Evolutionary conservation across 305 asterid species (phyloP).

Genomic region (Fraxinus baroniana): DNA sequence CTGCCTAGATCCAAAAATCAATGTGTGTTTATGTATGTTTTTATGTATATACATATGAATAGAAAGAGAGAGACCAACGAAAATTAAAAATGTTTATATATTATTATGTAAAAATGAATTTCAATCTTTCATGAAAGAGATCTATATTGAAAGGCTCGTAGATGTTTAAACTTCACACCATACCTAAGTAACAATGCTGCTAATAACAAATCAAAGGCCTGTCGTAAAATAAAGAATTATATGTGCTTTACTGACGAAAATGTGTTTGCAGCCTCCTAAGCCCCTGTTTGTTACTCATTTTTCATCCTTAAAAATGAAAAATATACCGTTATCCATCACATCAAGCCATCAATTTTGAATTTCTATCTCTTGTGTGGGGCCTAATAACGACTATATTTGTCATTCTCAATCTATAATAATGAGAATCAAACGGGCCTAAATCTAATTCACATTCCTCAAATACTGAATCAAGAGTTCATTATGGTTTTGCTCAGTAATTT

Average conservation of each 20-base stretch:
- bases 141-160: not conserved
- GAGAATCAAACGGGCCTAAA: no score
- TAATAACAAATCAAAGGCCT: not conserved
- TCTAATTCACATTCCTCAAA: constrained; percentile 15
- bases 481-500: constrained; percentile 13
- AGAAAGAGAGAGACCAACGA: not conserved
- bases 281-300: no score
- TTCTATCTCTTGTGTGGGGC: no score
- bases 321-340: no score
- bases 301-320: no score
- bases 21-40: not conserved
- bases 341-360: no score
- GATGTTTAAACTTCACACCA: not conserved
- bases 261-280: not conserved
- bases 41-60: not conserved
- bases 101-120: not conserved
- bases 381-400: no score
- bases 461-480: not conserved
- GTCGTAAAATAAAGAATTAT: not conserved
- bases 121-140: not conserved
- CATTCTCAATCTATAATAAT: no score
- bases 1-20: not conserved
- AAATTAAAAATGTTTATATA: not conserved
- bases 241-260: not conserved
- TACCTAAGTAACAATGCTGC: constrained; percentile 4